Conservation (phyloP, 106 monocot genomes). For the Xerophyta viscosa region DNA sequence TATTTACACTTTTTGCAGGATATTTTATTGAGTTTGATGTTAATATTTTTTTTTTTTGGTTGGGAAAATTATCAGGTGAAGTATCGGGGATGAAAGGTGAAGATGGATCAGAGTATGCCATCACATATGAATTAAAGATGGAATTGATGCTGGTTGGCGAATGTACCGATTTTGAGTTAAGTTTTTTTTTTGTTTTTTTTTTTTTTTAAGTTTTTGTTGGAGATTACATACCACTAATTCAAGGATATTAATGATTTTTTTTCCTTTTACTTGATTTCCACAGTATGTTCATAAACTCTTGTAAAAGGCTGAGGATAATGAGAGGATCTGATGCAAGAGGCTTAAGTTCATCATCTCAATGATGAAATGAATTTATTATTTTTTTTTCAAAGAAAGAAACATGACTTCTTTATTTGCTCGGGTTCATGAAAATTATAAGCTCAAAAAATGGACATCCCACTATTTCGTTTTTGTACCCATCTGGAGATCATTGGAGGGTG, state of each 20-base stretch:
- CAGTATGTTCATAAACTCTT: slow-evolving; percentile 54
- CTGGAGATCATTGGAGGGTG: too few species aligned
- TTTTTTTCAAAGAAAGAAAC: neutral
- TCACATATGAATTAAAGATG: slow-evolving; percentile 36
- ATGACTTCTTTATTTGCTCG: slow-evolving; percentile 2
- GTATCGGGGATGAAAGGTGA: slow-evolving; percentile 6
- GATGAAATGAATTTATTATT: neutral
- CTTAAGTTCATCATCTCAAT: slow-evolving; percentile 10
- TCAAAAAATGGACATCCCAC: too few species aligned
- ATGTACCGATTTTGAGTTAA: too few species aligned
- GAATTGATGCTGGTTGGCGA: slow-evolving; percentile 46
- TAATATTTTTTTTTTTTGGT: too few species aligned
- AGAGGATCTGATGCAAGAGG: slow-evolving; percentile 55
- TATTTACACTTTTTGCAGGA: too few species aligned
- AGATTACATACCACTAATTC: too few species aligned
- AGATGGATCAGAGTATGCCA: slow-evolving; percentile 18
- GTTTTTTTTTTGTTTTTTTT: neutral
- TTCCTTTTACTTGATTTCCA: neutral
- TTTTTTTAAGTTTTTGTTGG: too few species aligned
- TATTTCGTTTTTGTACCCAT: too few species aligned
- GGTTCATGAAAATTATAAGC: too few species aligned
- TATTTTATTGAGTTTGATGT: too few species aligned
- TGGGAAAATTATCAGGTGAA: slow-evolving; percentile 3
- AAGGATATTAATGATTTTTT: neutral
- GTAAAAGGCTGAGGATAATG: slow-evolving; percentile 74